These are phyloP conservation scores for Metschnikowia amazonensis DNA, from an alignment of 805 yeast genomes.

Conservation along the genomic window DNA sequence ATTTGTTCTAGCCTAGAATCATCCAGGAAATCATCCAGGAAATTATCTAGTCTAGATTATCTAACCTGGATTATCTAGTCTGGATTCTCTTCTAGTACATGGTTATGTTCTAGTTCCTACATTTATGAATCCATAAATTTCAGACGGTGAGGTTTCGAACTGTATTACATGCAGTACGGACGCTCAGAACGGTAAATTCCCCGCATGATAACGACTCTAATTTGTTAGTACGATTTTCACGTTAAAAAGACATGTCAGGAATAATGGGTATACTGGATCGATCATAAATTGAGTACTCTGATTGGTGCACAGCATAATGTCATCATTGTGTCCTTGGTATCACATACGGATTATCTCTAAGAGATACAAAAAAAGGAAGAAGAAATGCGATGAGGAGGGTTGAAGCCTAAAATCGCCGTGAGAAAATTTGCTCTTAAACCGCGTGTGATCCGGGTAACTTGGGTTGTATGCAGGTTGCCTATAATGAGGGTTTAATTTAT, in stretches of 20 bases:
- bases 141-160: no score
- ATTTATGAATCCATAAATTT: no score
- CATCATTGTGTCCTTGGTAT: conserved; percentile 28
- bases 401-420: not conserved
- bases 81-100: no score
- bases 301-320: conserved; percentile 53
- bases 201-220: not conserved
- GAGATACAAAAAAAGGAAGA: not conserved
- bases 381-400: no score
- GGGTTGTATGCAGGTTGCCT: not conserved
- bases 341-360: conserved; percentile 14
- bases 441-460: conserved; percentile 10
- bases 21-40: no score
- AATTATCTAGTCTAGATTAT: no score
- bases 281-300: conserved; percentile 46
- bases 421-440: not conserved
- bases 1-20: no score
- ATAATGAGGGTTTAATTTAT: not conserved
- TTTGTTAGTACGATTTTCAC: conserved; percentile 8
- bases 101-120: no score
- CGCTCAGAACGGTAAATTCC: no score
- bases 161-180: no score
- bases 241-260: conserved; percentile 31
- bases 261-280: conserved; percentile 45
- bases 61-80: no score